A percentile compares a stretch with the other conserved stretches of the same genome.
These are phyloP conservation scores for Apiospora koreana DNA, from an alignment of 2,329 filamentous ascomycete species.

Conservation along the genomic window DNA sequence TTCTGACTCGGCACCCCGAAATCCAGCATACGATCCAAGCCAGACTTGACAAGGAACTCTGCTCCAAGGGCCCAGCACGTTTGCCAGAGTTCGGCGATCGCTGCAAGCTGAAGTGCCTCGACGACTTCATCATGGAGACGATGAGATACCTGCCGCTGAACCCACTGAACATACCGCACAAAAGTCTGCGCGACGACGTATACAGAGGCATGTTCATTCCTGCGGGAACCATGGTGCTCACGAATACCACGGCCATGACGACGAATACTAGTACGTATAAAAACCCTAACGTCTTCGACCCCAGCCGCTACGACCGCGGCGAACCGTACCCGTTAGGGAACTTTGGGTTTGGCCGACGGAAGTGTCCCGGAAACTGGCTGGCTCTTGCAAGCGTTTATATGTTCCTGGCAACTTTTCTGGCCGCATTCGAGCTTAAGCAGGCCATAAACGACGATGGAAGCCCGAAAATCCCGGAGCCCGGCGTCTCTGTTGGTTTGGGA, in stretches of 20 bases:
- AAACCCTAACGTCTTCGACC: slow-evolving; percentile 45
- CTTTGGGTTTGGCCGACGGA: slow-evolving; percentile 54
- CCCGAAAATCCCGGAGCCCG: slow-evolving; percentile 16
- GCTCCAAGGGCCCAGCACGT: slow-evolving; percentile 18
- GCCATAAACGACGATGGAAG: slow-evolving; percentile 34
- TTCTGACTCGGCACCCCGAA: slow-evolving; percentile 18
- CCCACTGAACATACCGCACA: slow-evolving; percentile 44
- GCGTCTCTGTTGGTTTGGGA: slow-evolving; percentile 18
- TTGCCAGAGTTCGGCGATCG: slow-evolving; percentile 37
- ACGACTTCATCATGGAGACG: slow-evolving; percentile 33
- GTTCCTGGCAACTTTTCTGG: slow-evolving; percentile 40
- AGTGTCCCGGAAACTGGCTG: slow-evolving; percentile 51
- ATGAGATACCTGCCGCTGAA: slow-evolving; percentile 32
- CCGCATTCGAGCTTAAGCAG: slow-evolving; percentile 37
- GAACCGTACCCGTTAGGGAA: slow-evolving; percentile 48
- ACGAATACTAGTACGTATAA: slow-evolving; percentile 41
- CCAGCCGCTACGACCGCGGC: slow-evolving; percentile 43
- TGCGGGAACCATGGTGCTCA: slow-evolving; percentile 47
- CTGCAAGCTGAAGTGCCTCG: slow-evolving; percentile 30
- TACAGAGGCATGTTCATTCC: slow-evolving; percentile 56
- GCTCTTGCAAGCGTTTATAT: slow-evolving; percentile 48
- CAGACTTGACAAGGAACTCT: slow-evolving; percentile 30
- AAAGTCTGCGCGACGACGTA: slow-evolving; percentile 45
- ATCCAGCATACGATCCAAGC: slow-evolving; percentile 14
- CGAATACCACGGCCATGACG: slow-evolving; percentile 47